Conservation (phyloP, 225 moss, liverwort and hornwort genomes). For the Pseudisothecium myosuroides region DNA sequence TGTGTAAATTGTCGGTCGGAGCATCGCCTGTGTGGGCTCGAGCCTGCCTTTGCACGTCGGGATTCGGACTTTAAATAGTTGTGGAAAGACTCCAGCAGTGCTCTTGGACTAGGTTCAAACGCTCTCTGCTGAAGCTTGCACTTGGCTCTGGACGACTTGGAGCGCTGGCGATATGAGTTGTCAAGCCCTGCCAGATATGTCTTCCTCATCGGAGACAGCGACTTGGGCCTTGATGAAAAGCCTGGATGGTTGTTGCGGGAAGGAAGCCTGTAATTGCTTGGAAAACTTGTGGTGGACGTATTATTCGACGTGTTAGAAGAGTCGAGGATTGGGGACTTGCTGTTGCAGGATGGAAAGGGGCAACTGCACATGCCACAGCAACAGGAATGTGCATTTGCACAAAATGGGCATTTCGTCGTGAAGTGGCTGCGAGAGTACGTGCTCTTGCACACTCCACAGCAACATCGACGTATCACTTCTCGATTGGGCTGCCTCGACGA, state of each 20-base stretch:
- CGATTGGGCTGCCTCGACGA: neutral
- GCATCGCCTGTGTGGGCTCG: neutral
- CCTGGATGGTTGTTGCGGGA: neutral
- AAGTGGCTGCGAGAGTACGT: neutral
- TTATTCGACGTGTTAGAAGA: neutral
- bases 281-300: neutral
- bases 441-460: constrained; percentile 19
- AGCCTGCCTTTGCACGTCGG: neutral
- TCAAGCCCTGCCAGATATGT: neutral
- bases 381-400: constrained; percentile 23
- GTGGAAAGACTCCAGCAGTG: constrained; percentile 16
- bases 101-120: constrained; percentile 10
- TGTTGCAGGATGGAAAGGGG: constrained; percentile 24
- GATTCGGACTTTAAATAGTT: constrained; percentile 20
- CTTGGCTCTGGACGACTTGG: constrained; percentile 5
- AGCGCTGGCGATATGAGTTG: neutral
- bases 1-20: neutral
- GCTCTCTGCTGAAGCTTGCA: neutral
- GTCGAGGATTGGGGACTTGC: constrained; percentile 28
- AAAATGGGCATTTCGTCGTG: constrained; percentile 32
- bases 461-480: constrained; percentile 15
- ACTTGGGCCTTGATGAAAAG: constrained; percentile 4
- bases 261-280: neutral
- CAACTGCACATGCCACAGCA: constrained; percentile 43
- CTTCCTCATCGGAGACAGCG: constrained; percentile 15